Evolutionary conservation across 345 rosid genomes (phyloP).

Genomic region (Diplotaxis tenuifolia): DNA sequence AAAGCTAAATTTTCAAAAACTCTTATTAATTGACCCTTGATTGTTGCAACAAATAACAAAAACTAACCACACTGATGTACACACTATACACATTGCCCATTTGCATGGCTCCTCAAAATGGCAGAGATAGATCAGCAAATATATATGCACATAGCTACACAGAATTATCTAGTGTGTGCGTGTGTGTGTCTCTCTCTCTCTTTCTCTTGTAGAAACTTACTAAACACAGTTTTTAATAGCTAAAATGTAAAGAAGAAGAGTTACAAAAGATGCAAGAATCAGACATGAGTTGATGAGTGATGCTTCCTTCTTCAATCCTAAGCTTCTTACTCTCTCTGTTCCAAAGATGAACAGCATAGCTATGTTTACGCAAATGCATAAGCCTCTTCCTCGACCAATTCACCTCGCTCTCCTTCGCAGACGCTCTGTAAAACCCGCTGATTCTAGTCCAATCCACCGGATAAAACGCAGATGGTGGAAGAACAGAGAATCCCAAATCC

Average conservation of each 20-base stretch:
- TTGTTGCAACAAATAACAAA: too few relatives aligned
- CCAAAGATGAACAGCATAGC: constrained; percentile 80
- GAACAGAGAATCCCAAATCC: constrained; percentile 52
- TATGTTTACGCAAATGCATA: constrained; percentile 43
- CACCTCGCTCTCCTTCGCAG: constrained; percentile 46
- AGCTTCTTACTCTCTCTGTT: constrained; percentile 74
- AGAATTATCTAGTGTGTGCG: constrained; percentile 1
- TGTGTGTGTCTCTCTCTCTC: not conserved
- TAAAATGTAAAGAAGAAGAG: constrained; percentile 39
- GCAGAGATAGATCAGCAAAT: too few relatives aligned
- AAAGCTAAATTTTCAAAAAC: too few relatives aligned
- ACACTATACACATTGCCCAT: too few relatives aligned
- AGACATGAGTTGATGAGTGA: constrained; percentile 49
- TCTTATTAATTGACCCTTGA: too few relatives aligned
- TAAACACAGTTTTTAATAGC: constrained; percentile 5
- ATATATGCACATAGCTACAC: not conserved
- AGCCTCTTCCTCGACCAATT: constrained; percentile 50
- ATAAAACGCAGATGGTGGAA: constrained; percentile 83
- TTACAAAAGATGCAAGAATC: constrained; percentile 72
- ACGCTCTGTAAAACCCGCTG: constrained; percentile 49
- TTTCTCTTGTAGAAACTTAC: not conserved
- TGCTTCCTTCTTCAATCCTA: constrained; percentile 60
- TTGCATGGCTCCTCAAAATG: too few relatives aligned
- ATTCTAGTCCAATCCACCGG: constrained; percentile 81
- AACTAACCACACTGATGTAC: too few relatives aligned